Conservation (phyloP, 2,329 filamentous ascomycete species). For the Boeremia exigua region DNA sequence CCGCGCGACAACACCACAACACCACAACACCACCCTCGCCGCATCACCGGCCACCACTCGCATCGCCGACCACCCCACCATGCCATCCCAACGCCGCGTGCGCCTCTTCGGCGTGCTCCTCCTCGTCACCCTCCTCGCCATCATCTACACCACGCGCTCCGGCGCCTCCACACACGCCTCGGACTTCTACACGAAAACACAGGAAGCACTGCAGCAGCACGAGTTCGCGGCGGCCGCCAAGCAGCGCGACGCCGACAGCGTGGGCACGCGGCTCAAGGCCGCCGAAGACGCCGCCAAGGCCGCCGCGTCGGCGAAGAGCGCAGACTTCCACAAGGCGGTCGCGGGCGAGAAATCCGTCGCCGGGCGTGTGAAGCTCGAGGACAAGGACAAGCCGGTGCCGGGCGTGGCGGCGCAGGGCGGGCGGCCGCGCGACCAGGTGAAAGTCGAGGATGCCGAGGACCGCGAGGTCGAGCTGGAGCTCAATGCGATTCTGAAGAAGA, state of each 20-base stretch:
- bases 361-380: conserved; percentile 59
- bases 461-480: conserved; percentile 73
- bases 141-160: conserved; percentile 75
- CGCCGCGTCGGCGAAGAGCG: conserved; percentile 69
- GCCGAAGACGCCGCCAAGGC: conserved; percentile 74
- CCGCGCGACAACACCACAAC: conserved; percentile 10
- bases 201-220: conserved; percentile 55
- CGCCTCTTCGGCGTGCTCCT: conserved; percentile 70
- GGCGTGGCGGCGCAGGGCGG: conserved; percentile 56
- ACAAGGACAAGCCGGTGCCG: conserved; percentile 42
- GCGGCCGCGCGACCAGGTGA: conserved; percentile 47
- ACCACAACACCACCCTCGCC: background rate
- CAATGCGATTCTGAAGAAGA: conserved; percentile 79
- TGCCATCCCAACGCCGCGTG: conserved; percentile 64
- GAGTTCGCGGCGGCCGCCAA: conserved; percentile 48
- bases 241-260: conserved; percentile 61
- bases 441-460: conserved; percentile 57
- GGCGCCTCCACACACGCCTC: conserved; percentile 59
- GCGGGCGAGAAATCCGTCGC: conserved; percentile 58
- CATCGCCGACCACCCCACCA: conserved; percentile 20
- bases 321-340: conserved; percentile 51
- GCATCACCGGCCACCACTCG: background rate
- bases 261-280: conserved; percentile 67
- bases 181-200: conserved; percentile 66
- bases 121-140: conserved; percentile 68